Percentiles rank a stretch among this genome's conserved stretches.
These are phyloP conservation scores for Dothideomycetes sp. DNA, from an alignment of 2,329 filamentous ascomycete species.

Conservation along the genomic window DNA sequence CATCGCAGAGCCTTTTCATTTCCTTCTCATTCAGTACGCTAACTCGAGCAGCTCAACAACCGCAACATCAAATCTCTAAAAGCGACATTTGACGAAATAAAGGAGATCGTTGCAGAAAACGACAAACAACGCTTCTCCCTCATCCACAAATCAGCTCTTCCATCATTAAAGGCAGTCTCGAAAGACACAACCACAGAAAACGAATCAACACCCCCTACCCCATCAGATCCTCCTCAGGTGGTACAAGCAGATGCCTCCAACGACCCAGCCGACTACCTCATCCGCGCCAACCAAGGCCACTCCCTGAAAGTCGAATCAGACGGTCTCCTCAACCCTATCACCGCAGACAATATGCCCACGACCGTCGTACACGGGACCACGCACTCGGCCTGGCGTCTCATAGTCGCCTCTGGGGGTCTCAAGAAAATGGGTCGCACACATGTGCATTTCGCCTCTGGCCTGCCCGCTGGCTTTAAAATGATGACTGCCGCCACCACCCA, in stretches of 20 bases:
- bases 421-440: conserved; percentile 75
- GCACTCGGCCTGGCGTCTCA: conserved; percentile 65
- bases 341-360: conserved; percentile 27
- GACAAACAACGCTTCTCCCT: conserved; percentile 88
- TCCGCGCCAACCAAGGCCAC: conserved; percentile 94
- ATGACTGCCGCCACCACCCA: conserved; percentile 17
- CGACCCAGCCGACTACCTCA: conserved; percentile 61
- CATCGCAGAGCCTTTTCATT: too few species aligned
- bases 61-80: conserved; percentile 55
- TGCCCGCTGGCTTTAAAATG: conserved; percentile 40
- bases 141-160: conserved; percentile 39
- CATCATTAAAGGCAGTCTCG: background rate
- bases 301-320: conserved; percentile 66
- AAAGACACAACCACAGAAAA: background rate
- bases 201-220: conserved; percentile 8
- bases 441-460: conserved; percentile 75
- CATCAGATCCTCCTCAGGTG: conserved; percentile 14
- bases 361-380: conserved; percentile 80
- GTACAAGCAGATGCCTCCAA: conserved; percentile 26
- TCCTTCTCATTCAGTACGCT: background rate
- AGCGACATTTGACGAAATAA: conserved; percentile 65
- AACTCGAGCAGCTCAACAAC: conserved; percentile 39
- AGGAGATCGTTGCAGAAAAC: conserved; percentile 57
- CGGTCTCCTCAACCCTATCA: conserved; percentile 58
- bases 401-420: conserved; percentile 66